Conservation (phyloP, 106 monocot species). For the Alisma plantagoaquatica region DNA sequence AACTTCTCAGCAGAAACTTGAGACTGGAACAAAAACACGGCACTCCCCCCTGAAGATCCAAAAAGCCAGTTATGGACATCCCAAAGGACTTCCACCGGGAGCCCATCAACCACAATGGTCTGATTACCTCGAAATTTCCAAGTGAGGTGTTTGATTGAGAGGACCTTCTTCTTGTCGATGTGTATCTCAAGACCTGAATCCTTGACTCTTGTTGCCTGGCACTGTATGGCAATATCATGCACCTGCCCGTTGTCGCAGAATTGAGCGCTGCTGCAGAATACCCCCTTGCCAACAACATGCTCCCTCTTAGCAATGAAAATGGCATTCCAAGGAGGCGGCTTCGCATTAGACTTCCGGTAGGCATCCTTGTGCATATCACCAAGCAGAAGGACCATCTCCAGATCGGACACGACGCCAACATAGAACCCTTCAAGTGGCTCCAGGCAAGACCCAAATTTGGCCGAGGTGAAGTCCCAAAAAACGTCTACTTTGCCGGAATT, state of each 20-base stretch:
- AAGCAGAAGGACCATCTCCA: no score
- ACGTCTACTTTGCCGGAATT: slow-evolving; percentile 13
- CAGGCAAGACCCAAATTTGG: slow-evolving; percentile 23
- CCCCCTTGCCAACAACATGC: slow-evolving; percentile 17
- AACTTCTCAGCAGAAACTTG: slow-evolving; percentile 11
- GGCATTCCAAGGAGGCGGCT: slow-evolving; percentile 6
- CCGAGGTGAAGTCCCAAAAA: slow-evolving; percentile 32
- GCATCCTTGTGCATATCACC: slow-evolving; percentile 24
- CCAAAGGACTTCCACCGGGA: slow-evolving; percentile 37
- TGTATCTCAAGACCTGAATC: slow-evolving; percentile 13
- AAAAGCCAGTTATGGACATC: slow-evolving; percentile 36
- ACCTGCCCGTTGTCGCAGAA: slow-evolving; percentile 18
- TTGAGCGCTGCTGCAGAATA: slow-evolving; percentile 27
- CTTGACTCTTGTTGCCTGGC: slow-evolving; percentile 7
- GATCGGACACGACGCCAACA: slow-evolving; percentile 25
- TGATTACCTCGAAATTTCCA: slow-evolving; percentile 44
- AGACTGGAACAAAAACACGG: slow-evolving; percentile 35
- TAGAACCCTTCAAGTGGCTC: slow-evolving; percentile 29
- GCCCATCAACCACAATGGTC: slow-evolving; percentile 24
- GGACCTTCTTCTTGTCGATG: slow-evolving; percentile 21
- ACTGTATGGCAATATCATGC: slow-evolving; percentile 25
- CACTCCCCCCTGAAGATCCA: slow-evolving; percentile 5
- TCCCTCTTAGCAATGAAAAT: slow-evolving; percentile 17
- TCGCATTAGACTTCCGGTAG: slow-evolving; percentile 11
- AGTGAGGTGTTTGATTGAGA: slow-evolving; percentile 18